phyloP scores from a whole-genome alignment of 192 early-diverging fungal genomes.

The Coemansia sp. region DNA sequence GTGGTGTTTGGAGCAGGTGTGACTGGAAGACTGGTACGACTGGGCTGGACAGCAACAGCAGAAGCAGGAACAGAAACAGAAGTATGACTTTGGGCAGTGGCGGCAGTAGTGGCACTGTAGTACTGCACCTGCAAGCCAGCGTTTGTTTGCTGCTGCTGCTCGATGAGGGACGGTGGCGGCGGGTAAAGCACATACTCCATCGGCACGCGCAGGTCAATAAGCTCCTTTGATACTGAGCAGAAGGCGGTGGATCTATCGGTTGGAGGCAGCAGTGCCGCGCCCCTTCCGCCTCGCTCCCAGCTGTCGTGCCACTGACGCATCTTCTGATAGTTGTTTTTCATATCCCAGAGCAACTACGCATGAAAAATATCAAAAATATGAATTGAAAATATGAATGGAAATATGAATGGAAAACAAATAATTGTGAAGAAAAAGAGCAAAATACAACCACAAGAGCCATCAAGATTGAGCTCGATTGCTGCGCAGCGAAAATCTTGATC shows the following conservation, averaged over 20 bases:
- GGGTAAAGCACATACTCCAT: constrained; percentile 25
- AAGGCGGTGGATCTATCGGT: constrained; percentile 8
- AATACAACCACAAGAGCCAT: neutral
- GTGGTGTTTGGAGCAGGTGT: neutral
- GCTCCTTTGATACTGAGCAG: constrained; percentile 13
- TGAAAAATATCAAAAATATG: neutral
- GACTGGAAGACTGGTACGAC: neutral
- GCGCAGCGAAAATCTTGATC: constrained; percentile 7
- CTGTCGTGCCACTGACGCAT: constrained; percentile 31
- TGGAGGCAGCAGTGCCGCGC: constrained; percentile 4
- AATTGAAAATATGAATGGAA: neutral
- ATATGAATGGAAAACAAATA: neutral
- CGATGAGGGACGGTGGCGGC: neutral
- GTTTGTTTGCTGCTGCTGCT: constrained; percentile 8
- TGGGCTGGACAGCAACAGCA: neutral
- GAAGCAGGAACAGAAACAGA: neutral
- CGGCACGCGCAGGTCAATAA: constrained; percentile 35
- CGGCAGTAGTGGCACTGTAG: neutral
- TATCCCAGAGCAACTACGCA: neutral
- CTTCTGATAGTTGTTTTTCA: constrained; percentile 39
- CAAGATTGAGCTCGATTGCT: neutral
- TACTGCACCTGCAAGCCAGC: neutral
- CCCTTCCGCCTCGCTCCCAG: constrained; percentile 38
- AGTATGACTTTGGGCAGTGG: neutral
- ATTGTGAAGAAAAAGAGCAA: neutral